These are phyloP conservation scores for Boletus nobilissimus DNA, from an alignment of 1,284 basidiomycete species.

Conservation along the genomic window DNA sequence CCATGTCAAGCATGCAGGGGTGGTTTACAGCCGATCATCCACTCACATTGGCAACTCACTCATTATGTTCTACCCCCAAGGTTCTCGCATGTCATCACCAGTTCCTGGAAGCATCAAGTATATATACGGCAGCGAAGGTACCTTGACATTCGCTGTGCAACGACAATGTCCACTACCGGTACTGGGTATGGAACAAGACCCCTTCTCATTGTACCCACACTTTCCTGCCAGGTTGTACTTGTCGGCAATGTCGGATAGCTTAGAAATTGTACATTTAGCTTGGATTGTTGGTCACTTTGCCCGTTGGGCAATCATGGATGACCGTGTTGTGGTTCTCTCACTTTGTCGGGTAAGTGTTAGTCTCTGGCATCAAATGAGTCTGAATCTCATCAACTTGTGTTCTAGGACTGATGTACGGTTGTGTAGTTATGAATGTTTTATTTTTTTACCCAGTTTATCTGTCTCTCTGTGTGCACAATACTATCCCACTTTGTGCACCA, in stretches of 20 bases:
- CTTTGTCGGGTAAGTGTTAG: background rate
- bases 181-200: background rate
- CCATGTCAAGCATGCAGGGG: background rate
- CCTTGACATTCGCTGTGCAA: background rate
- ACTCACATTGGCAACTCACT: background rate
- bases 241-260: background rate
- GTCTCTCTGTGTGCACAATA: too few species aligned
- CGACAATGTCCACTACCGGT: background rate
- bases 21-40: background rate
- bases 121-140: background rate
- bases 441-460: too few species aligned
- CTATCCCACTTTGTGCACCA: too few species aligned
- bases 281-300: background rate
- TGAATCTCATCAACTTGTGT: too few species aligned
- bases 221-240: background rate
- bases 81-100: background rate
- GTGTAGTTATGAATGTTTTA: too few species aligned
- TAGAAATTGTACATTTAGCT: background rate
- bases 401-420: too few species aligned
- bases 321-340: background rate
- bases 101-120: background rate
- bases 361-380: too few species aligned
- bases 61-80: background rate
- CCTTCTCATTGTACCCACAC: background rate
- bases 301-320: background rate